phyloP scores from a whole-genome alignment of 2,329 filamentous ascomycete genomes.

The Phyllosticta capitalensis region DNA sequence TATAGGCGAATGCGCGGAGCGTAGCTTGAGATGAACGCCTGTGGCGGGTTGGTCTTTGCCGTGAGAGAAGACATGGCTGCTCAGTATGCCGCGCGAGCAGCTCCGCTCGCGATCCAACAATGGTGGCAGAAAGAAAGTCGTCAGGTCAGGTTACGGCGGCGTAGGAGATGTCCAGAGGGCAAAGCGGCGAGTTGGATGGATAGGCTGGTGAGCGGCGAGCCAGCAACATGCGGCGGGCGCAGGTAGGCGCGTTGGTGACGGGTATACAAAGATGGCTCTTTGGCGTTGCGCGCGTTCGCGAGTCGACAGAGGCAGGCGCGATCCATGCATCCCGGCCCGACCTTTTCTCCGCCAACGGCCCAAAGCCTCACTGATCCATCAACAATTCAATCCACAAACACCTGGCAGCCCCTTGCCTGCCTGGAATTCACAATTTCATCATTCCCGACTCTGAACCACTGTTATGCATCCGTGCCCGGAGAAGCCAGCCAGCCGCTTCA shows the following conservation, averaged over 20 bases:
- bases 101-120: not conserved
- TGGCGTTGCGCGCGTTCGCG: too few relatives aligned
- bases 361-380: too few relatives aligned
- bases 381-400: not conserved
- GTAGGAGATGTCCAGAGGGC: too few relatives aligned
- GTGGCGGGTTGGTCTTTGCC: constrained; percentile 48
- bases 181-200: too few relatives aligned
- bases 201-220: too few relatives aligned
- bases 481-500: not conserved
- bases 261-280: too few relatives aligned
- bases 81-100: constrained; percentile 15
- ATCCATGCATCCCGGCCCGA: too few relatives aligned
- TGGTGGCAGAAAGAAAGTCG: not conserved
- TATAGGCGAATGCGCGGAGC: constrained; percentile 83
- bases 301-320: too few relatives aligned
- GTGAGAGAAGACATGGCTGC: constrained; percentile 29
- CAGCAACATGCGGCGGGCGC: too few relatives aligned
- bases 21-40: constrained; percentile 86
- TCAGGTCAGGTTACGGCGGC: not conserved
- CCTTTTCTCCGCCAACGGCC: too few relatives aligned
- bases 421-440: not conserved
- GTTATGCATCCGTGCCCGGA: not conserved
- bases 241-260: too few relatives aligned
- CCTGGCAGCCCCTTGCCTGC: not conserved
- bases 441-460: not conserved